Conservation (phyloP, 169 alveolate genomes). For the Plasmodium vinckei region DNA sequence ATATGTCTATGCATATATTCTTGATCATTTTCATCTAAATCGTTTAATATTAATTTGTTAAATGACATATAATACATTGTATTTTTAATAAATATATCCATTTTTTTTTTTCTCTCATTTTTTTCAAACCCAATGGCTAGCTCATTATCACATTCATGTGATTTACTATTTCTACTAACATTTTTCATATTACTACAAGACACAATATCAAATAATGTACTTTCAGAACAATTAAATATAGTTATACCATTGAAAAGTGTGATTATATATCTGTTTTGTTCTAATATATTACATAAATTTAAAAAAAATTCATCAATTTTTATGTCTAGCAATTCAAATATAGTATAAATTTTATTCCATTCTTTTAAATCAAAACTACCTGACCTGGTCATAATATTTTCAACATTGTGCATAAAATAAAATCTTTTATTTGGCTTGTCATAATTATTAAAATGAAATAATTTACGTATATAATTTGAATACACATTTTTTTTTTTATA, state of each 20-base stretch:
- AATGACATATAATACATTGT: conserved; percentile 19
- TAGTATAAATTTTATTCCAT: conserved; percentile 44
- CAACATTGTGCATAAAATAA: conserved; percentile 25
- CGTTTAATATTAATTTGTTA: conserved; percentile 29
- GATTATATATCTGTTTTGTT: conserved; percentile 16
- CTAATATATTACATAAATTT: conserved; percentile 17
- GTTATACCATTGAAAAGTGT: background rate
- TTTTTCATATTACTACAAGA: background rate
- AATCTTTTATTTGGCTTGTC: background rate
- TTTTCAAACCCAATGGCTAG: background rate
- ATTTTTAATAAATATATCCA: conserved; percentile 22
- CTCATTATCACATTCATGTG: background rate
- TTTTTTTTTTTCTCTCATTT: background rate
- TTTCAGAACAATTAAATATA: conserved; percentile 20
- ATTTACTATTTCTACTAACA: background rate
- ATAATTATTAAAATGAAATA: conserved; percentile 23
- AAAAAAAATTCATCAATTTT: conserved; percentile 7
- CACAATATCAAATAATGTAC: conserved; percentile 5
- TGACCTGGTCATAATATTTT: conserved; percentile 64
- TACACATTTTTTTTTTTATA: conserved; percentile 20
- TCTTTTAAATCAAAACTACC: conserved; percentile 72
- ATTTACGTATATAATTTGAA: conserved; percentile 4
- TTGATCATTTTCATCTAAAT: conserved; percentile 9
- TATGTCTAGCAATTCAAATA: conserved; percentile 47
- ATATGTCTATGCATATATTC: conserved; percentile 9